phyloP scores from a whole-genome alignment of 352 stramenopile genomes.

The Chrysophaeum taylorii region DNA sequence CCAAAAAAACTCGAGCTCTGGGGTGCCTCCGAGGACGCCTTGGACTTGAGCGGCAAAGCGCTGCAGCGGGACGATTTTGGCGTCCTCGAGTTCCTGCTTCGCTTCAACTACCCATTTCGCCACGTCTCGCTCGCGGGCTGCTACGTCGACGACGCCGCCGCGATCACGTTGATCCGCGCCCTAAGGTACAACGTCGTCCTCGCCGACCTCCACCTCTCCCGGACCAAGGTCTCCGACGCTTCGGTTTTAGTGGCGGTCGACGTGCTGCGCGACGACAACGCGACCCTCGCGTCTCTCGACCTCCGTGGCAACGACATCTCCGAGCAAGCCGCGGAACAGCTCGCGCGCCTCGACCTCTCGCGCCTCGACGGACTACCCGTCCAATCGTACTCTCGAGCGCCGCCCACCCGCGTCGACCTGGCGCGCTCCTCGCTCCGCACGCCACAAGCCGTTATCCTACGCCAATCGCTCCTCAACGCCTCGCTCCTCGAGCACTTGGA shows the following conservation, averaged over 20 bases:
- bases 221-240: background rate
- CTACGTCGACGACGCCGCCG: background rate
- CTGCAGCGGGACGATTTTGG: slow-evolving; percentile 4
- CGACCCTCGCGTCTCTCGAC: background rate
- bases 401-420: too few species aligned
- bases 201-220: background rate
- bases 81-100: background rate
- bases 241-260: background rate
- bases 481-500: background rate
- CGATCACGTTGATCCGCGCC: background rate
- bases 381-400: too few species aligned
- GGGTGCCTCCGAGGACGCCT: background rate
- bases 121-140: background rate
- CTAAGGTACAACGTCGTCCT: background rate
- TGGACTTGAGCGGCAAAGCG: background rate
- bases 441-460: too few species aligned
- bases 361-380: too few species aligned
- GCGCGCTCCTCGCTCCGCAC: too few species aligned
- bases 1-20: background rate
- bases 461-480: too few species aligned
- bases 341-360: too few species aligned
- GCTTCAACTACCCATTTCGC: slow-evolving; percentile 13
- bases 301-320: background rate
- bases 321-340: background rate
- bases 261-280: background rate